Base-by-base conservation (phyloP, 192 early-diverging fungal species). In the Rhizophagus sp. region DNA sequence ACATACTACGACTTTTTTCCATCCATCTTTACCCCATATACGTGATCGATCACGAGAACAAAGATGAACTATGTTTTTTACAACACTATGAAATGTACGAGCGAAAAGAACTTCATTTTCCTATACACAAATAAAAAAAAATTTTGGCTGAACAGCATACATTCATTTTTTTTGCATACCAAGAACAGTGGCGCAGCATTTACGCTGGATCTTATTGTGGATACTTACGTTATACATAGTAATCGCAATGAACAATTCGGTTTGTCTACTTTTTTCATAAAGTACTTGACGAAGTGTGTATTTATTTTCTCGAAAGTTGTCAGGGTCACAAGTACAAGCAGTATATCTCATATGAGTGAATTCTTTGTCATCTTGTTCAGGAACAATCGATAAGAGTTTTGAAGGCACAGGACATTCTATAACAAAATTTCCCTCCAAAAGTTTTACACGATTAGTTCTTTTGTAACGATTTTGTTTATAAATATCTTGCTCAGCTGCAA, bases 301-400 rank as follows among this genome's bases (percentile, higher is more conserved):
- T 61, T 88, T 87, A 50, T 92, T 84, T 65, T 86, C 75, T 39
- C 77, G 80, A 86, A 97, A 99, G 25, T 96, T 90, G 81, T 96
- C 90, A 9, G 96, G 92, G 81, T 96, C 92, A 83, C 92, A 93
- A 19, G 95, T 96, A 10, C 91, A 93, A 3, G 97, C 95, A 0
- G 97, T 98, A 87, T 99, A 99, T 33, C 97, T 90, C 89, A 97
- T 91, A 80, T 97, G 92, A 19, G 95, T 96, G 72, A 96, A 96
- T 86, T 98, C 97, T 52, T 92, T 88, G 33, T 87, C 90, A 0
- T 89, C 85, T 76, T 88, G 85, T n/a, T 83, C 70, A 63, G 89
- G 83, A 65, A 89, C 85, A 8, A 82, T 79, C 13, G 84, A 77
- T n/a, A 93, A 82, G 41, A 92, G 87, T 33, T 86, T 85, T 15